These are phyloP conservation scores for Aspergillus tubingensis DNA, from an alignment of 2,329 filamentous ascomycete genomes.

Conservation along the genomic window DNA sequence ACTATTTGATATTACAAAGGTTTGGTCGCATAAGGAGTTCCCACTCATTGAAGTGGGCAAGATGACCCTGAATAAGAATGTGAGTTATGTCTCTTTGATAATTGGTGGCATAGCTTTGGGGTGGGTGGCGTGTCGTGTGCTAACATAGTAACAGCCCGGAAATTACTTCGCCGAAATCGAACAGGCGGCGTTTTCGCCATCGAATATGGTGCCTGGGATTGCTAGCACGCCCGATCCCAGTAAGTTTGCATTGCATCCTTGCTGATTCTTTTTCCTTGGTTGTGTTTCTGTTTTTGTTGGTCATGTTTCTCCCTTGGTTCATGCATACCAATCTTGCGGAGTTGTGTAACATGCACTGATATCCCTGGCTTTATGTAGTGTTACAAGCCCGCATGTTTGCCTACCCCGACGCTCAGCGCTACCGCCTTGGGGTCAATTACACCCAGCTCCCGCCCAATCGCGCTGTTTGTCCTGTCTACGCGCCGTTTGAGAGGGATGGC, in stretches of 20 bases:
- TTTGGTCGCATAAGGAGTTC: constrained; percentile 55
- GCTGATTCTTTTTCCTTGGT: no score
- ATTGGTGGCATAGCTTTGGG: neutral
- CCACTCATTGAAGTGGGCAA: constrained; percentile 53
- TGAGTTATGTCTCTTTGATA: constrained; percentile 19
- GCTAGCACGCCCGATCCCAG: neutral
- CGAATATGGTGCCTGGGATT: neutral
- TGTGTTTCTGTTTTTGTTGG: no score
- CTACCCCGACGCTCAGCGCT: constrained; percentile 27
- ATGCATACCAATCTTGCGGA: no score
- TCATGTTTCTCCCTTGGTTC: no score
- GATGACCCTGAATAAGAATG: constrained; percentile 55
- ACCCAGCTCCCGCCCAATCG: constrained; percentile 19
- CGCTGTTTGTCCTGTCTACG: constrained; percentile 40
- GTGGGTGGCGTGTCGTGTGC: neutral
- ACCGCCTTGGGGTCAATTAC: neutral
- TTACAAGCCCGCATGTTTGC: neutral
- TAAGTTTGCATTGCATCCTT: neutral
- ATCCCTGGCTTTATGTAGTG: neutral
- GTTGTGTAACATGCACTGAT: neutral
- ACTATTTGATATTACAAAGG: constrained; percentile 60
- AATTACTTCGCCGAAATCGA: neutral
- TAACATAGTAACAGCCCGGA: neutral
- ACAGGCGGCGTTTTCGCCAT: neutral
- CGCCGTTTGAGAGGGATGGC: constrained; percentile 55